phyloP scores from a whole-genome alignment of 345 rosid species.

The Sonneratia alba region DNA sequence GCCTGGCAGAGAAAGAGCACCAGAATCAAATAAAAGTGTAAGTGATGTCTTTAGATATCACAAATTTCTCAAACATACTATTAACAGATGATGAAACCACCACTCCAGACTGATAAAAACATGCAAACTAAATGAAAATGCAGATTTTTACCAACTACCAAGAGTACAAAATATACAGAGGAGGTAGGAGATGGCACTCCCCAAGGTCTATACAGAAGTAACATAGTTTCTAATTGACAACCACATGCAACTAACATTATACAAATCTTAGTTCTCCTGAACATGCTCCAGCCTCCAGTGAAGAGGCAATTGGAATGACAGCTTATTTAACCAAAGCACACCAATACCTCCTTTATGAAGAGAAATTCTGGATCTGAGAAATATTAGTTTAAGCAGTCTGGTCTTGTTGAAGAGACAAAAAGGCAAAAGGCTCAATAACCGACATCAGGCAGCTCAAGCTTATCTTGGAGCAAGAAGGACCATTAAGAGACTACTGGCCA shows the following conservation, averaged over 20 bases:
- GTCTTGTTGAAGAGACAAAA: neutral
- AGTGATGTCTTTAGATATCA: neutral
- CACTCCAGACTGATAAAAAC: neutral
- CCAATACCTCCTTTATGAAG: neutral
- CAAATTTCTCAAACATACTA: neutral
- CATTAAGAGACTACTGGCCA: neutral
- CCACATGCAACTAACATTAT: neutral
- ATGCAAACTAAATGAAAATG: neutral
- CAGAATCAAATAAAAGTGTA: neutral
- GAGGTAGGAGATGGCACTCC: neutral
- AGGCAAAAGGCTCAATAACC: neutral
- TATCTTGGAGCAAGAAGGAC: neutral
- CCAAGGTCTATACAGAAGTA: neutral
- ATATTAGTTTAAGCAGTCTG: neutral
- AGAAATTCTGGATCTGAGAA: neutral
- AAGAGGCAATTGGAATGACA: neutral
- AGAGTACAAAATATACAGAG: neutral
- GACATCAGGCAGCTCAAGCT: neutral
- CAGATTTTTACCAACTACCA: neutral
- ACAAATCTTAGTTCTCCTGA: neutral
- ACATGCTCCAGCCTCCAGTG: neutral
- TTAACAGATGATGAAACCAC: neutral
- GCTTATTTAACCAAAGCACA: neutral
- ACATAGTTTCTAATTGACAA: neutral
- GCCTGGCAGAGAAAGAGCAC: slow-evolving; percentile 19